phyloP scores from a whole-genome alignment of 2,329 filamentous ascomycete species.

The Xylariomycetidae sp. region DNA sequence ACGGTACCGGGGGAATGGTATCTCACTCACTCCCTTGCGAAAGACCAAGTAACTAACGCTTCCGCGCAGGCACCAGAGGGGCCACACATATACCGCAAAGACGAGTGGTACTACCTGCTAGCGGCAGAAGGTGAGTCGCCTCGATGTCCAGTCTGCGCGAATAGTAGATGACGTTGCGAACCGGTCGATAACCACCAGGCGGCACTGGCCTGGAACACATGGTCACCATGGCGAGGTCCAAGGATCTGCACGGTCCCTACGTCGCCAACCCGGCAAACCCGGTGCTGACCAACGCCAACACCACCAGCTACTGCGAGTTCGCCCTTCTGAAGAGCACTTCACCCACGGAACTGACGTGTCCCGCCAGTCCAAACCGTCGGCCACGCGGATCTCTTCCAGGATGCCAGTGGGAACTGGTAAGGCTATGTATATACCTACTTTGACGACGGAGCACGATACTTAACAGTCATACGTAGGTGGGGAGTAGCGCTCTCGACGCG shows the following conservation, averaged over 20 bases:
- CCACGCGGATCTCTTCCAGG: slow-evolving; percentile 51
- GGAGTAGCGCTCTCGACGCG: slow-evolving; percentile 34
- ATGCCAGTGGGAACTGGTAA: slow-evolving; percentile 33
- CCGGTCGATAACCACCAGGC: too few relatives aligned
- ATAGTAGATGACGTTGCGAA: too few relatives aligned
- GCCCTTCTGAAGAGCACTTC: background rate
- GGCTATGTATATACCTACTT: background rate
- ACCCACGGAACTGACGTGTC: background rate
- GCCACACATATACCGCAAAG: slow-evolving; percentile 47
- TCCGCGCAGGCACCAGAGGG: slow-evolving; percentile 38
- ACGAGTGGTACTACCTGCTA: slow-evolving; percentile 47
- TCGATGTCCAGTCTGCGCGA: too few relatives aligned
- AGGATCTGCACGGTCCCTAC: slow-evolving; percentile 37
- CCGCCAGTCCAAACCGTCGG: slow-evolving; percentile 44
- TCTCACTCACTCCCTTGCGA: slow-evolving; percentile 3
- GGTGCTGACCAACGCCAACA: slow-evolving; percentile 39
- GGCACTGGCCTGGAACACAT: slow-evolving; percentile 44
- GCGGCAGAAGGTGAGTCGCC: slow-evolving; percentile 38
- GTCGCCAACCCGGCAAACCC: slow-evolving; percentile 37
- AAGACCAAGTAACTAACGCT: background rate
- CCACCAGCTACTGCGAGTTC: slow-evolving; percentile 32
- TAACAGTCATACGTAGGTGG: slow-evolving; percentile 30
- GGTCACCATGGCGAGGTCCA: slow-evolving; percentile 41
- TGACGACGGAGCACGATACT: background rate
- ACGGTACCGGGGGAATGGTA: slow-evolving; percentile 37